These are phyloP conservation scores for Cavenderia fasciculata DNA, from an alignment of 78 protist genomes.

Conservation along the genomic window DNA sequence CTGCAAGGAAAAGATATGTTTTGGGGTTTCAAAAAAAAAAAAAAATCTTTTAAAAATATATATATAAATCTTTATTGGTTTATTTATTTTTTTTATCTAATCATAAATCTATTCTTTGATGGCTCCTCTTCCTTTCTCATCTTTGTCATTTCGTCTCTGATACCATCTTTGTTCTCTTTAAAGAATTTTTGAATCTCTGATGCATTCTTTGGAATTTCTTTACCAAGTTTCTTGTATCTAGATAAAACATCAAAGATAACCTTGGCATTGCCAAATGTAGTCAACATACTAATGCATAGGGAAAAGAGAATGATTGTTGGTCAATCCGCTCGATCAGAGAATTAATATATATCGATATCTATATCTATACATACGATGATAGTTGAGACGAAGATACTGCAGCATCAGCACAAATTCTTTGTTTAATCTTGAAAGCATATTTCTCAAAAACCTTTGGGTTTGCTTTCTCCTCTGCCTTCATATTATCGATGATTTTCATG, in stretches of 20 bases:
- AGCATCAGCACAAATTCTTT: slow-evolving; percentile 27
- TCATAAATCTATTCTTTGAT: too few species aligned
- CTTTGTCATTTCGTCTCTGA: slow-evolving; percentile 9
- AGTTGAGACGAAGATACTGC: not conserved
- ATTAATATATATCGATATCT: not conserved
- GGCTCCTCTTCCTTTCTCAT: slow-evolving; percentile 11
- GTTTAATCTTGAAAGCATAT: slow-evolving; percentile 41
- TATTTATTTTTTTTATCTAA: too few species aligned
- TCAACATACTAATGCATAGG: not conserved
- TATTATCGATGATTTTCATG: slow-evolving; percentile 41
- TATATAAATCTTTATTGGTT: too few species aligned
- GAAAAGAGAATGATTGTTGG: not conserved
- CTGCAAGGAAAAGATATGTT: too few species aligned
- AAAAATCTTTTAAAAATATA: too few species aligned
- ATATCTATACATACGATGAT: not conserved
- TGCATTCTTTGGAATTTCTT: slow-evolving; percentile 21
- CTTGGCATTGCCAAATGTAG: slow-evolving; percentile 27
- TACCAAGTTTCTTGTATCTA: slow-evolving; percentile 47
- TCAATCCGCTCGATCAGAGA: not conserved
- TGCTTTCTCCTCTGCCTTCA: slow-evolving; percentile 49
- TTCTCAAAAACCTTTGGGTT: slow-evolving; percentile 44
- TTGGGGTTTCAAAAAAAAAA: too few species aligned
- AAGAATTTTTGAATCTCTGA: slow-evolving; percentile 22
- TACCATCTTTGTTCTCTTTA: slow-evolving; percentile 6
- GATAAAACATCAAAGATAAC: slow-evolving; percentile 10